Percentiles rank a stretch among this genome's conserved stretches.
Evolutionary conservation across 1,284 basidiomycete species (phyloP).

Genomic region (Tausonia pullulans): DNA sequence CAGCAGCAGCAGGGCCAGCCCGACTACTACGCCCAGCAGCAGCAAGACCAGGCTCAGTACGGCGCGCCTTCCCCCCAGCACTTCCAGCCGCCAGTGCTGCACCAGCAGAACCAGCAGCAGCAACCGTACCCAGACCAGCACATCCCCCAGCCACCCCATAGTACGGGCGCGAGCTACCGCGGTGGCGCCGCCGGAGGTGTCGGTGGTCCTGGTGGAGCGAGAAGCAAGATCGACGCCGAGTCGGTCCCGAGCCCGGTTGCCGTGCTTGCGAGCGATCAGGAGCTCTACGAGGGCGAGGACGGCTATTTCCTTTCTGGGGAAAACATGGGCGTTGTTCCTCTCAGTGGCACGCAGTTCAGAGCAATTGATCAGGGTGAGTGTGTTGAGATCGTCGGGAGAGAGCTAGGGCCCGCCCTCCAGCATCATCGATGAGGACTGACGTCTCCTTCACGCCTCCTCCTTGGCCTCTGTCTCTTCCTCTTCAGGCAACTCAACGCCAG

Average conservation of each 20-base stretch:
- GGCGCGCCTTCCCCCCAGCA: background rate
- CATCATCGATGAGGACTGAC: background rate
- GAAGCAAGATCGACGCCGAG: constrained; percentile 74
- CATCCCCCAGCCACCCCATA: constrained; percentile 71
- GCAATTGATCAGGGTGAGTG: constrained; percentile 41
- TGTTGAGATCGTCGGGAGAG: constrained; percentile 63
- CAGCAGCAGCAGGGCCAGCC: constrained; percentile 20
- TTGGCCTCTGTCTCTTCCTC: constrained; percentile 1
- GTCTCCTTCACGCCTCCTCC: background rate
- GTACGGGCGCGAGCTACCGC: constrained; percentile 52
- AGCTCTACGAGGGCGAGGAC: constrained; percentile 67
- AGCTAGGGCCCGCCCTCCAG: constrained; percentile 52
- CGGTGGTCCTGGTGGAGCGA: constrained; percentile 40
- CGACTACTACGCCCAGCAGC: constrained; percentile 18
- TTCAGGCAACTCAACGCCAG: constrained; percentile 56
- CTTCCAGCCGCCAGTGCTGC: background rate
- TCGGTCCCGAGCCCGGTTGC: constrained; percentile 89
- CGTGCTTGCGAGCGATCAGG: constrained; percentile 69
- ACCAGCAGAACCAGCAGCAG: constrained; percentile 18
- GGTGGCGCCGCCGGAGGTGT: background rate
- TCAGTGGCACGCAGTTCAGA: constrained; percentile 75
- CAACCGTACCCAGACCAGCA: constrained; percentile 23
- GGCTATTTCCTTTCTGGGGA: constrained; percentile 49
- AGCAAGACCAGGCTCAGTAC: constrained; percentile 12
- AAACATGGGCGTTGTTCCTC: constrained; percentile 60